Percentiles rank a stretch among this genome's conserved stretches.
phyloP scores from a whole-genome alignment of 164 flowering plant species.

The Aristolochia contorta region DNA sequence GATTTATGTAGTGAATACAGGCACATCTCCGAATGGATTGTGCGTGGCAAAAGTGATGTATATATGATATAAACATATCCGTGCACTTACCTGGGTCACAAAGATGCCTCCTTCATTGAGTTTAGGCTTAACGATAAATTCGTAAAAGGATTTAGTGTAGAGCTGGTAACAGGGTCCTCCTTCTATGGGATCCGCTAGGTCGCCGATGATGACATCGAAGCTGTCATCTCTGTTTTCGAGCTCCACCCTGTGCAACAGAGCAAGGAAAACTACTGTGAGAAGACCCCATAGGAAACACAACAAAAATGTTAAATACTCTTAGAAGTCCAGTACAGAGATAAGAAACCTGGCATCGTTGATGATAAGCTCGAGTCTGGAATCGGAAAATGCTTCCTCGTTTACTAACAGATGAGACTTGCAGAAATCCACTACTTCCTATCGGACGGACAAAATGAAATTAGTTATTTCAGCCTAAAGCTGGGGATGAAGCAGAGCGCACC shows the following conservation, averaged over 20 bases:
- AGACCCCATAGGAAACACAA: background rate
- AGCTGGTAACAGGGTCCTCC: slow-evolving; percentile 97
- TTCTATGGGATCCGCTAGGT: slow-evolving; percentile 87
- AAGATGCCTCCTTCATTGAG: slow-evolving; percentile 67
- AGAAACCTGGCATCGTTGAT: slow-evolving; percentile 79
- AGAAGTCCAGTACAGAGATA: background rate
- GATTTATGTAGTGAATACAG: background rate
- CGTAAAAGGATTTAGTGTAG: slow-evolving; percentile 91
- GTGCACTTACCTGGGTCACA: slow-evolving; percentile 64
- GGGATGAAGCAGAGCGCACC: background rate
- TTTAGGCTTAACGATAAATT: slow-evolving; percentile 56
- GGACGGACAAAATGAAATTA: background rate
- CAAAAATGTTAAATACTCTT: background rate
- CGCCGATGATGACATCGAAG: slow-evolving; percentile 86
- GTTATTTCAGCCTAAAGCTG: too few species aligned
- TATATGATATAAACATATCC: background rate
- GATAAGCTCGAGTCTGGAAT: slow-evolving; percentile 68
- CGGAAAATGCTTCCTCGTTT: slow-evolving; percentile 71
- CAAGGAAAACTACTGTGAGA: background rate
- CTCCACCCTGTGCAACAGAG: slow-evolving; percentile 48
- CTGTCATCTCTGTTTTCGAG: slow-evolving; percentile 45
- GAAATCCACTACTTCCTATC: slow-evolving; percentile 89
- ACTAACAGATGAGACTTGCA: slow-evolving; percentile 64
- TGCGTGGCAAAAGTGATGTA: background rate
- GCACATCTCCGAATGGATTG: too few species aligned